Evolutionary conservation across 2,329 filamentous ascomycete genomes (phyloP).

Genomic region (Orbilia quercus): DNA sequence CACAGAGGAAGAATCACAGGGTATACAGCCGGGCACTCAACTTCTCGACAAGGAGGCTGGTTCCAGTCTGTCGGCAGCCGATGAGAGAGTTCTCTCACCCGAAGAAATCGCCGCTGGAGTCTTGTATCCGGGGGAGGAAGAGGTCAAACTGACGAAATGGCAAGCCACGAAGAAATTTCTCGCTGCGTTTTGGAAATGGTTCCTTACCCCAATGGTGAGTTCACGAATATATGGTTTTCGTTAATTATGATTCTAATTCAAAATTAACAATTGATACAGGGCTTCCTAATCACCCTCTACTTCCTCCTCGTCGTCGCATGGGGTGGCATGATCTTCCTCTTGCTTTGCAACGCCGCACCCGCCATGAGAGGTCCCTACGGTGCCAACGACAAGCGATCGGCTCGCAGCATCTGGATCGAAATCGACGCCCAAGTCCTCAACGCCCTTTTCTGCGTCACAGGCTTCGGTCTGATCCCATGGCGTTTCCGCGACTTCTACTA

Average conservation of each 20-base stretch:
- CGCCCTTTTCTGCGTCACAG: conserved; percentile 85
- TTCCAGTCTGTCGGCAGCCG: conserved; percentile 18
- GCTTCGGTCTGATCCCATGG: conserved; percentile 86
- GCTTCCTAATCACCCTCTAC: conserved; percentile 82
- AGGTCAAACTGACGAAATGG: conserved; percentile 66
- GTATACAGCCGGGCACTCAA: conserved; percentile 57
- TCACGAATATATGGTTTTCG: background rate
- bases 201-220: conserved; percentile 72
- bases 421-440: conserved; percentile 85
- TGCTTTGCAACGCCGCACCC: conserved; percentile 78
- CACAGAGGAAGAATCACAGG: conserved; percentile 59
- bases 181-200: conserved; percentile 76
- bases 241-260: background rate
- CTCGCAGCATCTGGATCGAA: conserved; percentile 86
- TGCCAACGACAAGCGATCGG: conserved; percentile 79
- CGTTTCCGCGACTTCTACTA: conserved; percentile 83
- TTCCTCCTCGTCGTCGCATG: conserved; percentile 84
- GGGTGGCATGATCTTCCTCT: conserved; percentile 89
- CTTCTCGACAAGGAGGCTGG: conserved; percentile 44
- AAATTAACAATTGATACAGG: conserved; percentile 61
- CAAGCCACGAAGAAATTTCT: conserved; percentile 71
- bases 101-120: conserved; percentile 74
- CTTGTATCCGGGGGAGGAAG: conserved; percentile 70
- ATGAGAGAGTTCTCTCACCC: conserved; percentile 59
- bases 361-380: conserved; percentile 68